Conservation (phyloP, 2,329 filamentous ascomycete species). For the Aspergillus hortae region DNA sequence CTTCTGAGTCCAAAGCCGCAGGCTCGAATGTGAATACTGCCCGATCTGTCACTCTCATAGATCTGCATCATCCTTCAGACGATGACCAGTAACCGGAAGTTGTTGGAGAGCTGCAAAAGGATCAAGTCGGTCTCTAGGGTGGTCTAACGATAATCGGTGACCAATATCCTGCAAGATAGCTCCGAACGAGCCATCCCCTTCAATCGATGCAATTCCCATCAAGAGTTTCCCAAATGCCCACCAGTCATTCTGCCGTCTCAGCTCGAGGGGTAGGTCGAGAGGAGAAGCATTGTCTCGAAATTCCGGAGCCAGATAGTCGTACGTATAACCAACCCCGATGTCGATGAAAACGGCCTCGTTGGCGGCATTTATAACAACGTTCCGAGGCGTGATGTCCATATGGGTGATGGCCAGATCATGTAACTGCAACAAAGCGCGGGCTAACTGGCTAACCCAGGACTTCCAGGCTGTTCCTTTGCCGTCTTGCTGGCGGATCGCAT, state of each 20-base stretch:
- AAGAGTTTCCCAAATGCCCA: too few species aligned
- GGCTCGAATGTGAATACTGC: too few species aligned
- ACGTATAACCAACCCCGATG: not conserved
- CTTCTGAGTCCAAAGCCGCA: too few species aligned
- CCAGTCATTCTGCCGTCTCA: not conserved
- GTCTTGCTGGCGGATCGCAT: not conserved
- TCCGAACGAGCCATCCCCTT: too few species aligned
- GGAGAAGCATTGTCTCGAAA: not conserved
- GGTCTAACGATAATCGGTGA: not conserved
- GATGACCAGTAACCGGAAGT: too few species aligned
- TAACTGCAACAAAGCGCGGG: not conserved
- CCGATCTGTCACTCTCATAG: too few species aligned
- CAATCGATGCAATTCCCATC: too few species aligned
- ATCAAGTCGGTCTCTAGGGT: not conserved
- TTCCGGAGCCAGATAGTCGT: not conserved
- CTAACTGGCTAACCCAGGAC: not conserved
- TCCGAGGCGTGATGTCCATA: not conserved
- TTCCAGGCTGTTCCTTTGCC: not conserved
- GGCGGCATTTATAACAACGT: not conserved
- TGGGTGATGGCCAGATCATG: not conserved
- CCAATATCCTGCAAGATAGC: too few species aligned
- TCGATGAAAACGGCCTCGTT: not conserved
- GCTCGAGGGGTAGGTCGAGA: not conserved
- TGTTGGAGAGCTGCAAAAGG: too few species aligned
- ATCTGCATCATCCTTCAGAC: too few species aligned